Conservation (phyloP, 768 basidiomycete genomes). For the Hericium alpestre region DNA sequence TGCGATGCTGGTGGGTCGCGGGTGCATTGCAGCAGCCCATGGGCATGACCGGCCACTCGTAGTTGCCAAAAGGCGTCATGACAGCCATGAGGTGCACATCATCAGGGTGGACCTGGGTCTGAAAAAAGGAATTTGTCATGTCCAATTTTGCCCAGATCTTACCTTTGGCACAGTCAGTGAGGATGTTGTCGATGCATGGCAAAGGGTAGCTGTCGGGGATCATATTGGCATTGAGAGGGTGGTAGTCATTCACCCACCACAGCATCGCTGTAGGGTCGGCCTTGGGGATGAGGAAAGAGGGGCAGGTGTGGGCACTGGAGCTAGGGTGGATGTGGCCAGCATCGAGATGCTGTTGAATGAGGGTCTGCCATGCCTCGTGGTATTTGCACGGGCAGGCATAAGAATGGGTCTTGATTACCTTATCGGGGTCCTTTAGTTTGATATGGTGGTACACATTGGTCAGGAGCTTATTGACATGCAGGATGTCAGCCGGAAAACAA, state of each 20-base stretch:
- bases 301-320: background rate
- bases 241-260: background rate
- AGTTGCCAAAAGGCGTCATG: background rate
- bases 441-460: background rate
- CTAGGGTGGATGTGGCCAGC: background rate
- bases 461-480: background rate
- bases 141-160: background rate
- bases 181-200: background rate
- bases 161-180: background rate
- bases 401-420: background rate
- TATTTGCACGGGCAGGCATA: background rate
- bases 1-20: background rate
- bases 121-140: background rate
- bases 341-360: background rate
- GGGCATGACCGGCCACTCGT: background rate
- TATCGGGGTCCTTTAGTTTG: background rate
- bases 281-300: background rate
- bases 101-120: background rate
- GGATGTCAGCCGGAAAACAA: background rate
- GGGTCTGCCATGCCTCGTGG: background rate
- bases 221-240: background rate
- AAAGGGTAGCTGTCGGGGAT: background rate
- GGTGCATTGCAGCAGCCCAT: background rate
- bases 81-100: background rate
- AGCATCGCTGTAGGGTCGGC: background rate